Conservation (phyloP, 805 yeast genomes). For the Torulaspora franciscae region DNA sequence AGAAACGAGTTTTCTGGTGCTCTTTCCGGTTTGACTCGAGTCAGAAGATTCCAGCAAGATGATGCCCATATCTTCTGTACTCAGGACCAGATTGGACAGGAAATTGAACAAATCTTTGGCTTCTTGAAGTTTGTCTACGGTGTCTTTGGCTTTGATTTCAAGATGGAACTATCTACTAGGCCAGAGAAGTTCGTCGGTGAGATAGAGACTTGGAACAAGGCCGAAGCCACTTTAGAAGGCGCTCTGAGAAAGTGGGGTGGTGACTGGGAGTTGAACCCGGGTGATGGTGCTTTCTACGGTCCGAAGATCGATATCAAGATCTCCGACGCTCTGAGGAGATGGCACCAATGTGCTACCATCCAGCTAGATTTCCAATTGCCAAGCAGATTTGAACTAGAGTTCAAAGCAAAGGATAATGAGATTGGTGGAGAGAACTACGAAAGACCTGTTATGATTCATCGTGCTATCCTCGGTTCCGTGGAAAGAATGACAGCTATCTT, state of each 20-base stretch:
- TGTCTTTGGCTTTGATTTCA: conserved; percentile 88
- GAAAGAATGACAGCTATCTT: conserved; percentile 99
- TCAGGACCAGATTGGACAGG: conserved; percentile 80
- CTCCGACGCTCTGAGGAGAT: conserved; percentile 88
- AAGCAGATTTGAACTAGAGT: conserved; percentile 84
- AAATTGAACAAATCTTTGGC: conserved; percentile 78
- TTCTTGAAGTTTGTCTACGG: conserved; percentile 84
- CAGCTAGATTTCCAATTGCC: conserved; percentile 99
- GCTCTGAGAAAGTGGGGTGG: conserved; percentile 85
- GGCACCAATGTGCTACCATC: conserved; percentile 99
- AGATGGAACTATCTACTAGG: conserved; percentile 95
- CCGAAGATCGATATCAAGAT: conserved; percentile 96
- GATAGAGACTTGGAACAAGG: conserved; percentile 86
- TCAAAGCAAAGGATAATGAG: conserved; percentile 59
- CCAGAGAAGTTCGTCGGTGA: conserved; percentile 97
- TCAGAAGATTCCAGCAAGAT: conserved; percentile 98
- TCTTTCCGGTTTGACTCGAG: conserved; percentile 89
- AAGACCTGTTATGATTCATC: conserved; percentile 98
- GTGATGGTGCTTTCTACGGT: conserved; percentile 96
- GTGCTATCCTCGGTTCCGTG: conserved; percentile 96
- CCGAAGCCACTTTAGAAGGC: conserved; percentile 77
- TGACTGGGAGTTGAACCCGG: conserved; percentile 90
- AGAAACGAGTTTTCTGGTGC: conserved; percentile 97
- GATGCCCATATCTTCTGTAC: conserved; percentile 98
- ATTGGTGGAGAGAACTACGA: conserved; percentile 45